phyloP scores from a whole-genome alignment of 2,329 filamentous ascomycete genomes.

The Huntiella abstrusa region DNA sequence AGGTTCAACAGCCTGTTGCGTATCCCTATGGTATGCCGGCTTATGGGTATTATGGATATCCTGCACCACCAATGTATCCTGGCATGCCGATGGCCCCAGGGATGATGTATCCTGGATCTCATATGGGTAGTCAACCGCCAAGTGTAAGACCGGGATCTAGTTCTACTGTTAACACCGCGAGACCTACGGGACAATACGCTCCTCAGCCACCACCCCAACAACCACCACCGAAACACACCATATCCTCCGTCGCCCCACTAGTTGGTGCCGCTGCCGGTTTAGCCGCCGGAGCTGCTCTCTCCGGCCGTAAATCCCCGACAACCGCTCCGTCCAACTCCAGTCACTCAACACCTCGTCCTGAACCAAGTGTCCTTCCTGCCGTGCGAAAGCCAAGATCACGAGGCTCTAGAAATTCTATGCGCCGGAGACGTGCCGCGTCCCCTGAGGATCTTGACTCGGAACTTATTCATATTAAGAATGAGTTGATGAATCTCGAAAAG shows the following conservation, averaged over 20 bases:
- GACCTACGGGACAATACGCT: no score
- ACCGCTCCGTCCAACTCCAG: no score
- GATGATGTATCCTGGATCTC: background rate
- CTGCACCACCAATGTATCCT: background rate
- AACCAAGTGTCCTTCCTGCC: no score
- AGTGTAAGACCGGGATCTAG: background rate
- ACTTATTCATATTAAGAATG: background rate
- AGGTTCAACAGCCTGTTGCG: slow-evolving; percentile 4
- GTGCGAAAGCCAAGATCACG: no score
- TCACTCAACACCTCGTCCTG: no score
- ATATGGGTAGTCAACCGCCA: background rate
- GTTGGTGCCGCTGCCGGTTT: no score
- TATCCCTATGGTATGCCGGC: slow-evolving; percentile 3
- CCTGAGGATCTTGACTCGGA: background rate
- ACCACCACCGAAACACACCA: no score
- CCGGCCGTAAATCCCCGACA: no score
- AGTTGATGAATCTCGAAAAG: slow-evolving; percentile 1
- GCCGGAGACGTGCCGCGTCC: background rate
- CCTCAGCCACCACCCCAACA: no score
- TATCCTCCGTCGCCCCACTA: no score
- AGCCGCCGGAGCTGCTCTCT: no score
- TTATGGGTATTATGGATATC: slow-evolving; percentile 1
- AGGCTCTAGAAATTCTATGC: no score
- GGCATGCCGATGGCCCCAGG: background rate
- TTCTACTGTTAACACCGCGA: slow-evolving; percentile 1